Conservation (phyloP, 2,329 filamentous ascomycete genomes). For the Alternaria postmessia region DNA sequence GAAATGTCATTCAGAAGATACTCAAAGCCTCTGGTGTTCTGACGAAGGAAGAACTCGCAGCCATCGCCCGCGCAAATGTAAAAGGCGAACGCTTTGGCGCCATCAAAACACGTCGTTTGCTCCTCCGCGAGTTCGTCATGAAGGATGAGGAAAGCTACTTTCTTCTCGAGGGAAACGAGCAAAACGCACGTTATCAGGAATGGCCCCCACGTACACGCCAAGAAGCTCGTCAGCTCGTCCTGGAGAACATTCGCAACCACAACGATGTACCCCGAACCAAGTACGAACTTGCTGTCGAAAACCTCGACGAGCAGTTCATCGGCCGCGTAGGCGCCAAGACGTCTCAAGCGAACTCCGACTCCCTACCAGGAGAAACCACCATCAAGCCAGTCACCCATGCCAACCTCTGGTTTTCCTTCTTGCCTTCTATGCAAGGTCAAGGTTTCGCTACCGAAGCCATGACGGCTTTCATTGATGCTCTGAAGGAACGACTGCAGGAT, state of each 20-base stretch:
- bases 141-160: conserved; percentile 33
- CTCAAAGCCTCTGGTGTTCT: conserved; percentile 22
- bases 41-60: conserved; percentile 29
- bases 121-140: conserved; percentile 38
- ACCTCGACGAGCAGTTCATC: conserved; percentile 28
- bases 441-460: conserved; percentile 46
- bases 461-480: conserved; percentile 31
- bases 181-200: conserved; percentile 41
- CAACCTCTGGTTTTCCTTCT: conserved; percentile 44
- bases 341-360: conserved; percentile 12
- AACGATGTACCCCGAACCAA: conserved; percentile 22
- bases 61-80: conserved; percentile 26
- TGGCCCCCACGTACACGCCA: conserved; percentile 34
- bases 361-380: conserved; percentile 6
- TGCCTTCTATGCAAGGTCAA: conserved; percentile 33
- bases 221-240: conserved; percentile 30
- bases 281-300: conserved; percentile 43
- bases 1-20: conserved; percentile 31
- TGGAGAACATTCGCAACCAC: conserved; percentile 28
- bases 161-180: conserved; percentile 32
- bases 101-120: conserved; percentile 32
- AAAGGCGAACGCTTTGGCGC: conserved; percentile 26
- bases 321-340: conserved; percentile 41
- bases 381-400: conserved; percentile 23
- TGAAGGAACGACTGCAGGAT: conserved; percentile 19